Conservation (phyloP, 2,329 filamentous ascomycete species). For the Calycina herbarum region DNA sequence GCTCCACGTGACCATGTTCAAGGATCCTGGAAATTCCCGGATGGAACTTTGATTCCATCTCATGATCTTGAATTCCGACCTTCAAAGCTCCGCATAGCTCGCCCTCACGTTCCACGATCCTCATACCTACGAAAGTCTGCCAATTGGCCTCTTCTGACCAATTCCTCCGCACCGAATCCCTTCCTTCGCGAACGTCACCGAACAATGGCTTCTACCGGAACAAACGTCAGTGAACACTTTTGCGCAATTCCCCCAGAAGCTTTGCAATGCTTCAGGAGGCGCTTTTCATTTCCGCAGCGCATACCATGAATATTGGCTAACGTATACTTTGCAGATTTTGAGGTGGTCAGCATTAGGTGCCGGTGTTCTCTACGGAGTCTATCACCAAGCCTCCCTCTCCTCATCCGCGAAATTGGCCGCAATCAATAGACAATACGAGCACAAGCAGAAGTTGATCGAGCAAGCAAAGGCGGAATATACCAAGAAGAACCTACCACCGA, state of each 20-base stretch:
- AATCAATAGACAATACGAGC: slow-evolving; percentile 79
- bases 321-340: slow-evolving; percentile 67
- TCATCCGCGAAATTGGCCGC: slow-evolving; percentile 68
- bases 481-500: slow-evolving; percentile 66
- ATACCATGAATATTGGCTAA: slow-evolving; percentile 10
- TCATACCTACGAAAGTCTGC: slow-evolving; percentile 26
- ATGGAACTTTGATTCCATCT: slow-evolving; percentile 16
- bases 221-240: slow-evolving; percentile 48
- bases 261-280: background rate
- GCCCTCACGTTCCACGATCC: slow-evolving; percentile 24
- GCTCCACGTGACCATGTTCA: background rate
- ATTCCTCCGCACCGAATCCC: slow-evolving; percentile 17
- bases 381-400: slow-evolving; percentile 82
- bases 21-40: slow-evolving; percentile 13
- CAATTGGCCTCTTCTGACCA: slow-evolving; percentile 32
- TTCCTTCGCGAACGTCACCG: slow-evolving; percentile 18
- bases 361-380: slow-evolving; percentile 93
- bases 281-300: slow-evolving; percentile 3
- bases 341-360: slow-evolving; percentile 92
- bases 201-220: slow-evolving; percentile 46
- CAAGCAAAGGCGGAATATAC: slow-evolving; percentile 89
- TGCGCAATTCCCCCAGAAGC: slow-evolving; percentile 14
- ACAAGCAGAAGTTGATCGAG: slow-evolving; percentile 88
- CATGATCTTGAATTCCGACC: slow-evolving; percentile 21
- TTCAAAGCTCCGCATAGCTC: slow-evolving; percentile 27